Evolutionary conservation across 345 rosid species (phyloP), one percentile per base, ranked within the genome.

Genomic region (Alliaria petiolata): DNA sequence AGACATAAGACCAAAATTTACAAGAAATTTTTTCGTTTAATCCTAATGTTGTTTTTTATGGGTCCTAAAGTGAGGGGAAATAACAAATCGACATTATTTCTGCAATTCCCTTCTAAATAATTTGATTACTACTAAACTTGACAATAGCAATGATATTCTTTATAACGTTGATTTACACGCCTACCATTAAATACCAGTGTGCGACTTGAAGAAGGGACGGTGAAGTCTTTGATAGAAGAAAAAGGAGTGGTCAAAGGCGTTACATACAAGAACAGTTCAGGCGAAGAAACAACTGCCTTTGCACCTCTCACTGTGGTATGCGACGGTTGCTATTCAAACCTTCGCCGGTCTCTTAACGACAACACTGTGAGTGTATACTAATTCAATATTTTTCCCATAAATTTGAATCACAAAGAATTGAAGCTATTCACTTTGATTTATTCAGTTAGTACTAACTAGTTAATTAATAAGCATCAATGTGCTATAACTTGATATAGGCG

Each of bases 291-390:
- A 64, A 66, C 70, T 28, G 78, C 81, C 7, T 71, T 61, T 43
- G 83, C 88, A 49, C 83, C 88, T 65, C 84, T 84, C 12, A 81
- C 88, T 2, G 77, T 84, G 39, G 86, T 84, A 11, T 84, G 88
- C 59, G 86, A 84, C 40, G 86, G 88, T 57, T 80, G 84, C 76
- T 84, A 82, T 47, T 82, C 86, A 17, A 82, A 82, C 36, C 77
- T 84, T 53, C 84, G 82, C 3, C 80, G 82, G 46, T 74, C 83
- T 74, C 79, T 84, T 51, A 75, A 66, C 75, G 75, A 79, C 11
- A 81, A 76, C 11, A 82, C 70, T 72, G 85, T 84, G 22, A 47
- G 76, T 19, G 16, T 56, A 45, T 35, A 1, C 3, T 22, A 1
- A 3, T 1, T 12, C 34, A 22, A 33, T 47, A 0, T 25, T 1